phyloP scores from a whole-genome alignment of 345 rosid genomes.

The Salix dunnii region DNA sequence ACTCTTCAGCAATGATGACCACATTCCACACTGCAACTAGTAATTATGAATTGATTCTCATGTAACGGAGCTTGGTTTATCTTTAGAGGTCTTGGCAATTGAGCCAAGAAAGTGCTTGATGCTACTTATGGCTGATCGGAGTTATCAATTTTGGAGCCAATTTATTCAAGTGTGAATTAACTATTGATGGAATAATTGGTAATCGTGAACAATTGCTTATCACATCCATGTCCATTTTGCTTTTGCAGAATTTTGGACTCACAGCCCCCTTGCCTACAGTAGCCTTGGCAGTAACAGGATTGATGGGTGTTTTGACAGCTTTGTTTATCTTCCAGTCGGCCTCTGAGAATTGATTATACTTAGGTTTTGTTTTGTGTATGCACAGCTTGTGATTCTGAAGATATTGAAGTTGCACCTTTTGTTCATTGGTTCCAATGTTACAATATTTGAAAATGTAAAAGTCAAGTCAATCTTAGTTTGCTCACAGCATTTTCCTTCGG shows the following conservation, averaged over 20 bases:
- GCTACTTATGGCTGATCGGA: neutral
- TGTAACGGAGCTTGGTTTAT: too few relatives aligned
- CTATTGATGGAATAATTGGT: neutral
- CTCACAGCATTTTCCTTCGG: neutral
- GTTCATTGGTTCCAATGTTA: constrained; percentile 9
- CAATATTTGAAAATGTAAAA: constrained; percentile 5
- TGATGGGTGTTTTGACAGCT: constrained; percentile 73
- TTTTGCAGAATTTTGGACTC: constrained; percentile 82
- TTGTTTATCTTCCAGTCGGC: constrained; percentile 91
- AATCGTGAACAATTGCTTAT: neutral
- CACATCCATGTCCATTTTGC: neutral
- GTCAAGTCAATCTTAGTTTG: constrained; percentile 1
- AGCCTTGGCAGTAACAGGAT: constrained; percentile 77
- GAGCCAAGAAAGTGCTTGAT: too few relatives aligned
- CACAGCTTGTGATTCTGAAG: constrained; percentile 21
- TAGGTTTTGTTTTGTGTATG: constrained; percentile 1
- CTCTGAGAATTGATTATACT: constrained; percentile 48
- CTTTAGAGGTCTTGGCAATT: too few relatives aligned
- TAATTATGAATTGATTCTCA: too few relatives aligned
- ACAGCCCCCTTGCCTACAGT: constrained; percentile 67
- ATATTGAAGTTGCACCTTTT: constrained; percentile 5
- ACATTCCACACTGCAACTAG: too few relatives aligned
- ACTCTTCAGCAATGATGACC: neutral
- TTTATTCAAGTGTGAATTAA: neutral
- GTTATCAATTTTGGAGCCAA: neutral